Conservation (phyloP, 2,329 filamentous ascomycete species). For the Pochonia chlamydosporia region DNA sequence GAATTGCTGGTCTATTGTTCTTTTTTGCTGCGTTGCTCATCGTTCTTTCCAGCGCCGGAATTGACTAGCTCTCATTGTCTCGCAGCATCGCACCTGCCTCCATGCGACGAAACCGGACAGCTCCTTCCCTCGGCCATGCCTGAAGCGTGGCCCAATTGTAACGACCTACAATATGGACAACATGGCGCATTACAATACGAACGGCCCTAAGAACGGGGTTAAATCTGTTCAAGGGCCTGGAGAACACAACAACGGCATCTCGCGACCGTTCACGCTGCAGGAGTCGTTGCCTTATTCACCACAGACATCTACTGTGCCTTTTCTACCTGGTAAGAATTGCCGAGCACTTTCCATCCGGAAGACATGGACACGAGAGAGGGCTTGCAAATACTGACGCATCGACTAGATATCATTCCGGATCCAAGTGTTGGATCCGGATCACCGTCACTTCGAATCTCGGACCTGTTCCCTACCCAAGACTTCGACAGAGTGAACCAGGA, state of each 20-base stretch:
- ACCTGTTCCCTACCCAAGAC: constrained; percentile 45
- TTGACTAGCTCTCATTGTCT: constrained; percentile 4
- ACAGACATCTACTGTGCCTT: constrained; percentile 73
- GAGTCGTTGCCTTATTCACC: constrained; percentile 80
- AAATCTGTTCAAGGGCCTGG: constrained; percentile 17
- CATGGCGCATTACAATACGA: constrained; percentile 23
- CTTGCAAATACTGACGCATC: background rate
- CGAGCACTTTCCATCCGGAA: no score
- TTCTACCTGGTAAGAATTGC: constrained; percentile 59
- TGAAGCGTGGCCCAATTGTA: constrained; percentile 20
- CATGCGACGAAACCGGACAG: constrained; percentile 21
- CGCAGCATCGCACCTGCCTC: constrained; percentile 10
- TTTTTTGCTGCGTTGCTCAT: background rate
- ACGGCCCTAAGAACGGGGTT: constrained; percentile 28
- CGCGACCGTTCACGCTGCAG: constrained; percentile 56
- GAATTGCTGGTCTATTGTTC: background rate
- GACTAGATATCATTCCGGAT: constrained; percentile 58
- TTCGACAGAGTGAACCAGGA: constrained; percentile 69
- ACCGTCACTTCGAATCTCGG: constrained; percentile 42
- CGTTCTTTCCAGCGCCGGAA: constrained; percentile 2
- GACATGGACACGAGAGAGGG: no score
- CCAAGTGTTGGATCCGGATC: constrained; percentile 54
- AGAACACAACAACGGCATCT: constrained; percentile 19
- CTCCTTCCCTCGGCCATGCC: constrained; percentile 24
- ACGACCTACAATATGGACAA: constrained; percentile 23